These are phyloP conservation scores for Arabidopsis suecica DNA, from an alignment of 345 rosid species.

Conservation along the genomic window DNA sequence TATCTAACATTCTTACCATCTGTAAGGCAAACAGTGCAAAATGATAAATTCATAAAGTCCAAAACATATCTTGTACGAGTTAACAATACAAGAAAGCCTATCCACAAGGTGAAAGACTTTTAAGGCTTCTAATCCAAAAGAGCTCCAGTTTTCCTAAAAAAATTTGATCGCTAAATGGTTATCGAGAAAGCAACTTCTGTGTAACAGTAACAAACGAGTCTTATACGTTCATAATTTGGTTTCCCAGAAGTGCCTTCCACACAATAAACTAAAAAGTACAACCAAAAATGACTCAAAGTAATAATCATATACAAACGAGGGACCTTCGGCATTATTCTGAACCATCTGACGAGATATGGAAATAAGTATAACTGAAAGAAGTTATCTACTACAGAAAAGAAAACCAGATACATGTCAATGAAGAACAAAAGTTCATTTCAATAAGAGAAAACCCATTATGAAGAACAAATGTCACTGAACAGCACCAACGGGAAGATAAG, in stretches of 20 bases:
- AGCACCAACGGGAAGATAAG: constrained; percentile 76
- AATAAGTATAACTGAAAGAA: not conserved
- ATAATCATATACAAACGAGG: constrained; percentile 2
- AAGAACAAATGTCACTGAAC: constrained; percentile 18
- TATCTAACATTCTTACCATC: constrained; percentile 99
- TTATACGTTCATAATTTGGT: not conserved
- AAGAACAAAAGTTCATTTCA: not conserved
- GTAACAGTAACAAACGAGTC: constrained; percentile 6
- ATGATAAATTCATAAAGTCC: constrained; percentile 21
- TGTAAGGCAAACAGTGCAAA: constrained; percentile 45
- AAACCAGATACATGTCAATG: not conserved
- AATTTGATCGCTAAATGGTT: not conserved
- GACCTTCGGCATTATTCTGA: constrained; percentile 19
- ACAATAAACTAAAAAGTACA: constrained; percentile 12
- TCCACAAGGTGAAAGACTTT: not conserved
- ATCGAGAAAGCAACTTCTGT: constrained; percentile 12
- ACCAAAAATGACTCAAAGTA: not conserved
- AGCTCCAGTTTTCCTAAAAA: not conserved
- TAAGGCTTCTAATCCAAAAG: not conserved
- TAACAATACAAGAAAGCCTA: constrained; percentile 22
- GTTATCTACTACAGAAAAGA: constrained; percentile 20
- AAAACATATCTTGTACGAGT: not conserved
- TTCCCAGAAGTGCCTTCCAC: not conserved
- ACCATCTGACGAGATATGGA: constrained; percentile 1
- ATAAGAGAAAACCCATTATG: not conserved